These are phyloP conservation scores for Colletotrichum graminicola DNA, from an alignment of 2,329 filamentous ascomycete species.

Conservation along the genomic window DNA sequence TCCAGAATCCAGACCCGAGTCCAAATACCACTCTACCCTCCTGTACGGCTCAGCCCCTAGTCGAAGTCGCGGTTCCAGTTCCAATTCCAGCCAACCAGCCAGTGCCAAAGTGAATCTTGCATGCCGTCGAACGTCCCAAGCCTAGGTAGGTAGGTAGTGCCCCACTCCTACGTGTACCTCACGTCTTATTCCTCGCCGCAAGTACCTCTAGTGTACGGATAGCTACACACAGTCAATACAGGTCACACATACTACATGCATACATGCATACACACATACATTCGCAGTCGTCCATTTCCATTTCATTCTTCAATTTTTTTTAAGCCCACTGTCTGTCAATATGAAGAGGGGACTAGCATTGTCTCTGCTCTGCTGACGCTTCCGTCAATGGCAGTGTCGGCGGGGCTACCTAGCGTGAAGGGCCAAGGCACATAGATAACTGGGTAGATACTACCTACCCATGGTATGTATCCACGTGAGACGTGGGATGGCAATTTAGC, in stretches of 20 bases:
- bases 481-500: neutral
- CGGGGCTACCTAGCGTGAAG: neutral
- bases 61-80: neutral
- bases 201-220: too few species aligned
- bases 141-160: neutral
- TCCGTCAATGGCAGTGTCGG: slow-evolving; percentile 1
- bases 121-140: neutral
- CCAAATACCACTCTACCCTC: slow-evolving; percentile 29
- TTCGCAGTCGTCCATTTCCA: neutral
- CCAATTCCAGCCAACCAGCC: slow-evolving; percentile 5
- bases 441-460: neutral
- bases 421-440: neutral
- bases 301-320: neutral
- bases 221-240: neutral
- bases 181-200: too few species aligned
- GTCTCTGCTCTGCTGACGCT: slow-evolving; percentile 15
- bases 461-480: neutral
- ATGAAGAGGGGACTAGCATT: neutral
- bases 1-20: slow-evolving; percentile 34
- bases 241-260: too few species aligned
- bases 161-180: too few species aligned
- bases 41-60: neutral
- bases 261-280: neutral
- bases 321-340: neutral
- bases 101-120: neutral